Evolutionary conservation across 2,329 filamentous ascomycete species (phyloP), one percentile per base, ranked within the genome.

Genomic region (Polychaeton citri): DNA sequence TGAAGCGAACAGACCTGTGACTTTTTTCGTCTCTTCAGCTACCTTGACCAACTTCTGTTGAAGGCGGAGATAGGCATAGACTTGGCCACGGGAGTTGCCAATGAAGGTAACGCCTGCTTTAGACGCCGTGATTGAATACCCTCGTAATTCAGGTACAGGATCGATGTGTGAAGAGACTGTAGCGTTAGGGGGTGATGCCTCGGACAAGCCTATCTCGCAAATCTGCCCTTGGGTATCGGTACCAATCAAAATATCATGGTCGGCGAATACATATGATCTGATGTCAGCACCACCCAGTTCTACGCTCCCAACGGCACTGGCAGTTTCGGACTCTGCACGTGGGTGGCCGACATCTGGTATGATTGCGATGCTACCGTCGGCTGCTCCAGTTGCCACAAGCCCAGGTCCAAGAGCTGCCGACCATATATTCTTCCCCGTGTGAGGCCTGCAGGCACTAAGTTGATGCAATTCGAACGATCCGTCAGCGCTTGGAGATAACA

Each of bases 351-450:
- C 24, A 71, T 52, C 44, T 16, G 39, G 28, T 8, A 40, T 36
- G 30, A 50, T 19, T n/a, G 55, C 54, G 30, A 81, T 62, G 20
- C 69, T 68, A 12, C 86, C 80, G 58, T 98, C 90, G 8, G 83
- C 80, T n/a, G 84, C 90, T 9, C 90, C 90, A 2, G 82, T 86
- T 3, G 73, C 76, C 30, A 59, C 24, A 3, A 30, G 7, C 5
- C 20, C 30, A 21, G n/a, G 6, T 6, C 15, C 16, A 6, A 44
- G 13, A 12, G 72, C 74, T 24, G 76, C 68, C 0, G 86, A 78
- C 87, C 88, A 96, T 5, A 96, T 76, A 52, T 95, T 86, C 58
- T 95, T 98, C 5, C 90, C 90, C 21, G 66, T 69, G 53, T 96
- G 87, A 40, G 76, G 72, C 2, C 71, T 66, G 34, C 74, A 71